A percentile compares a stretch with the other conserved stretches of the same genome.
Evolutionary conservation across 371 early-diverging fungal species (phyloP).

Genomic region (Homolaphlyctis polyrhiza): DNA sequence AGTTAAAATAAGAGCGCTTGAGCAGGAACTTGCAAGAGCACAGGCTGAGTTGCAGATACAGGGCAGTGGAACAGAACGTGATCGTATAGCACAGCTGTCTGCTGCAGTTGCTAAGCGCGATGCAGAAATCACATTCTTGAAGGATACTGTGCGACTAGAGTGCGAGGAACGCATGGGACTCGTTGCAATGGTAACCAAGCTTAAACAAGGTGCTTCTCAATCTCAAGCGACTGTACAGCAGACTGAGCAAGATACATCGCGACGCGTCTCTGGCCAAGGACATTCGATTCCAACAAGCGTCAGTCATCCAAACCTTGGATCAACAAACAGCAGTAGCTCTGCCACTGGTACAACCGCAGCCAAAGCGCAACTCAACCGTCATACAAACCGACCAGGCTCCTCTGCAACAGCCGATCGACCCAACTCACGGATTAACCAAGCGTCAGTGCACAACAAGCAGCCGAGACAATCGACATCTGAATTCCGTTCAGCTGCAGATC

Average conservation of each 20-base stretch:
- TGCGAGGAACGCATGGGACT: constrained; percentile 49
- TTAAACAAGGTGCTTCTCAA: background rate
- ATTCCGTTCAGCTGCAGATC: background rate
- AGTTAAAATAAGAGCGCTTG: constrained; percentile 14
- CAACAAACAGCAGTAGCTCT: background rate
- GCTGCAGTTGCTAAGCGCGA: constrained; percentile 14
- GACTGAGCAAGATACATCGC: background rate
- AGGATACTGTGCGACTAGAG: constrained; percentile 44
- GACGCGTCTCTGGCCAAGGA: background rate
- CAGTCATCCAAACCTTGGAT: background rate
- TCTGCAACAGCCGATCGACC: background rate
- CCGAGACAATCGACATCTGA: background rate
- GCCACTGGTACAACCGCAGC: background rate
- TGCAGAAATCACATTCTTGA: constrained; percentile 40
- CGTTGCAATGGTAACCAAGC: constrained; percentile 23
- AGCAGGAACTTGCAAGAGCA: constrained; percentile 12
- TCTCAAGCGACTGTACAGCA: background rate
- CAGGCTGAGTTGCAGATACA: background rate
- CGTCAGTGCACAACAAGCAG: background rate
- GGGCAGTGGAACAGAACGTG: background rate
- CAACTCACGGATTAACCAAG: too few species aligned
- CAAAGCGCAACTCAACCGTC: too few species aligned
- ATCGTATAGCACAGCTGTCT: background rate
- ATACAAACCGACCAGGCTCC: background rate
- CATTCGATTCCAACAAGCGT: background rate